Percentiles rank a stretch among this genome's conserved stretches.
Evolutionary conservation across 2,329 filamentous ascomycete genomes (phyloP).

Genomic region (Coniella lustricola): DNA sequence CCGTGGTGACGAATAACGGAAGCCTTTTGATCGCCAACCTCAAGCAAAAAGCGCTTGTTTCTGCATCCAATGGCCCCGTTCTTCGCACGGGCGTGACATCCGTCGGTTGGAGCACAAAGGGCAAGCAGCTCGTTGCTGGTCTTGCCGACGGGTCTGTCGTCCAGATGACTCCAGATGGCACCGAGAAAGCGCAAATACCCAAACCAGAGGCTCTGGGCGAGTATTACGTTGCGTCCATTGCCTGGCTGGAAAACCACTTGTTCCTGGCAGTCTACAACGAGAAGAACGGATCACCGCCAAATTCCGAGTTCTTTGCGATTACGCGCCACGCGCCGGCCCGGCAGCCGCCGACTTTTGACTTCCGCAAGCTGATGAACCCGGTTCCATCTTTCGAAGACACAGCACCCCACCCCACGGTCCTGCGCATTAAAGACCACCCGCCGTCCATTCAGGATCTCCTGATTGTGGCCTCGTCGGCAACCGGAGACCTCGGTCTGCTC

Average conservation of each 20-base stretch:
- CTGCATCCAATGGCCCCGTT: slow-evolving; percentile 52
- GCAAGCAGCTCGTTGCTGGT: slow-evolving; percentile 88
- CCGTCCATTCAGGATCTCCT: slow-evolving; percentile 76
- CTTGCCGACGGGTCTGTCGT: slow-evolving; percentile 70
- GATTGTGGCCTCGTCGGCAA: slow-evolving; percentile 73
- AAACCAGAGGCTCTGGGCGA: slow-evolving; percentile 60
- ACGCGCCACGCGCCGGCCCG: slow-evolving; percentile 52
- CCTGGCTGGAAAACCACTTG: slow-evolving; percentile 82
- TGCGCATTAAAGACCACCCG: slow-evolving; percentile 71
- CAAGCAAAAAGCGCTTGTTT: slow-evolving; percentile 53
- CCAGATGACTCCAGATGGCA: slow-evolving; percentile 79
- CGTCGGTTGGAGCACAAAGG: slow-evolving; percentile 84
- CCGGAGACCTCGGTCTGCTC: slow-evolving; percentile 71
- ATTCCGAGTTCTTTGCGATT: slow-evolving; percentile 73
- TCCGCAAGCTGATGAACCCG: slow-evolving; percentile 69
- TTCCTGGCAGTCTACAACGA: slow-evolving; percentile 77
- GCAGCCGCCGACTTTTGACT: slow-evolving; percentile 52
- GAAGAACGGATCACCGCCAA: slow-evolving; percentile 48
- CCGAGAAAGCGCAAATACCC: slow-evolving; percentile 70
- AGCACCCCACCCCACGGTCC: slow-evolving; percentile 68
- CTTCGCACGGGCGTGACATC: slow-evolving; percentile 73
- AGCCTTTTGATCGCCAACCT: slow-evolving; percentile 81
- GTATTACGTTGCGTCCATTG: slow-evolving; percentile 71
- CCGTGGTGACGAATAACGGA: slow-evolving; percentile 71
- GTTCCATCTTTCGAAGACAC: slow-evolving; percentile 64